Base-by-base conservation (phyloP, 2,329 filamentous ascomycete genomes). In the Zarea fungicola region DNA sequence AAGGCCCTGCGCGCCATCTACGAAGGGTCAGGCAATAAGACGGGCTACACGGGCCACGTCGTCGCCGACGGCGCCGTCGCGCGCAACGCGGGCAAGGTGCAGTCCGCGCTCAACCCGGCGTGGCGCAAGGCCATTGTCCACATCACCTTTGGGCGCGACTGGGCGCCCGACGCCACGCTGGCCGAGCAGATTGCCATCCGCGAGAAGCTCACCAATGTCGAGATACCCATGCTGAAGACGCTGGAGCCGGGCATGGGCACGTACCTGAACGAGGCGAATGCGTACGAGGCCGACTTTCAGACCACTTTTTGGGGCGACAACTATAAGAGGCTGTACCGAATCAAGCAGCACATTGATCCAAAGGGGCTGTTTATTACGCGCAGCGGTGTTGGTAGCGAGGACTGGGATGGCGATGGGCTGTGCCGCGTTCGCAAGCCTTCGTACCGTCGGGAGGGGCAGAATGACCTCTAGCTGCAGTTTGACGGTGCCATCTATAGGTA, bases 61-160 rank as follows among this genome's bases (percentile, higher is more conserved):
- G 58, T 55, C 2, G 55, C 52, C 22, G 49, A 41, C 31, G 49
- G 49, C 11, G 43, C 42, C 10, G 49, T 51, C 6, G 43, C 43
- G 7, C n/a, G 22, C 4, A 59, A 54, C 25, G 50, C 53, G 7
- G 60, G 58, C 21, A 42, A 42, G 31, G 55, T 66, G 21, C 58
- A 67, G 50, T 67, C 62, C 50, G 66, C 69, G 1, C 54, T 69
- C 5, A 70, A 70, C 51, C 68, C 70, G 1, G 67, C 67, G 2
- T 74, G 70, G 65, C 60, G 70, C 23, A 62, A 64, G 19, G 60
- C 69, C 9, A 51, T 65, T n/a, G 56, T 60, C n/a, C 67, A 69
- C 44, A 51, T 69, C 35, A 55, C 61, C 13, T 58, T 63, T 26
- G 48, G 55, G 7, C 48, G 58, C 4, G 44, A 31, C 13, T 65